A percentile compares a stretch with the other conserved stretches of the same genome.
Evolutionary conservation across 306 rosid genomes (phyloP).

Genomic region (Ziziphus jujuba): DNA sequence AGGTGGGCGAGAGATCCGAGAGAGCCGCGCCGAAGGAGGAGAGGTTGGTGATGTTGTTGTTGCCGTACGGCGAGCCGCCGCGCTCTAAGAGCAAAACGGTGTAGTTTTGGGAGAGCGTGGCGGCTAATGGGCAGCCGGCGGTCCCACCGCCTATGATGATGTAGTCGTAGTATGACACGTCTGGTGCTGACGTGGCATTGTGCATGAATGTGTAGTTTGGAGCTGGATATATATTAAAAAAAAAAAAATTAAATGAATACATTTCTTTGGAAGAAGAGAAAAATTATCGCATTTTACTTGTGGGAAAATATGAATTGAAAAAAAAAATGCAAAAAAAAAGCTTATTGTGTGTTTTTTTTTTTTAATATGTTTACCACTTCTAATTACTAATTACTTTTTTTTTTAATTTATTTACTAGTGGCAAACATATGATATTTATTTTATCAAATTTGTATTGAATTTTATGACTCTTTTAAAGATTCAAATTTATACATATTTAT

Average conservation of each 20-base stretch:
- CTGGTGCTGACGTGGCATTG: slow-evolving; percentile 51
- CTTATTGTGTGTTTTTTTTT: too few relatives aligned
- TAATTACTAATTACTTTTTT: too few relatives aligned
- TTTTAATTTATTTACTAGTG: too few relatives aligned
- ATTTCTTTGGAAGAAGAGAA: too few relatives aligned
- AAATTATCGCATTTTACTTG: background rate
- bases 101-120: slow-evolving; percentile 65
- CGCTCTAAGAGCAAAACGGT: slow-evolving; percentile 74
- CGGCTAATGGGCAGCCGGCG: slow-evolving; percentile 84
- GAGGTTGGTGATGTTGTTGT: slow-evolving; percentile 57
- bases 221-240: slow-evolving; percentile 24
- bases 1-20: slow-evolving; percentile 57
- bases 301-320: too few relatives aligned
- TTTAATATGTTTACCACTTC: too few relatives aligned
- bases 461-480: too few relatives aligned
- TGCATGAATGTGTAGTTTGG: slow-evolving; percentile 53
- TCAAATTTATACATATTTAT: too few relatives aligned
- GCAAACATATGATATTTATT: too few relatives aligned
- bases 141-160: slow-evolving; percentile 83
- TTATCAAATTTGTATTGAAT: too few relatives aligned
- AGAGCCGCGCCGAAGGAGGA: slow-evolving; percentile 61
- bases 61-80: slow-evolving; percentile 77
- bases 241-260: background rate
- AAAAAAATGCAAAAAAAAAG: too few relatives aligned
- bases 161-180: slow-evolving; percentile 59